phyloP scores from a whole-genome alignment of 305 asterid species.

The Solanum hybrid region DNA sequence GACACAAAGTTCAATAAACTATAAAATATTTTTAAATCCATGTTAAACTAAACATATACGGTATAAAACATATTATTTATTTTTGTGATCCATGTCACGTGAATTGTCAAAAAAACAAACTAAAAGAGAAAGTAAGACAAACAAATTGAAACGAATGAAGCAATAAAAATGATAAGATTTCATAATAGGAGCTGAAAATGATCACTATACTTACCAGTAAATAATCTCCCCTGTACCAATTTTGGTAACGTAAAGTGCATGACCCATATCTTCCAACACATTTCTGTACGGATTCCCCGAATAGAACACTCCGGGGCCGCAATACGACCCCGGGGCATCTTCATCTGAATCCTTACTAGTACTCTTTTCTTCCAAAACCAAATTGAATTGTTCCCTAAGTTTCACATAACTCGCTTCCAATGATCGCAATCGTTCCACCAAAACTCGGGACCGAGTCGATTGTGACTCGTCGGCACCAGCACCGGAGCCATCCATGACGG shows the following conservation, averaged over 20 bases:
- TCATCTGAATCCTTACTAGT: background rate
- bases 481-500: constrained; percentile 30
- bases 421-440: constrained; percentile 27
- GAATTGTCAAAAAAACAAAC: background rate
- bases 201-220: constrained; percentile 29
- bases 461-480: background rate
- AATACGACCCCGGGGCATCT: constrained; percentile 17
- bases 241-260: constrained; percentile 43
- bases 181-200: background rate
- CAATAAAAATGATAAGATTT: no score
- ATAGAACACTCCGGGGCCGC: constrained; percentile 30
- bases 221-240: constrained; percentile 36
- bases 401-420: constrained; percentile 43
- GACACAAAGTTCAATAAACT: background rate
- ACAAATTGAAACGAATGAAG: background rate
- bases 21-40: background rate
- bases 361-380: constrained; percentile 21
- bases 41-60: background rate
- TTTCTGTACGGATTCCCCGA: constrained; percentile 31
- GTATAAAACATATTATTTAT: background rate
- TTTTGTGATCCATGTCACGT: background rate
- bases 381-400: constrained; percentile 34
- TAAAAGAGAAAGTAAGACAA: no score
- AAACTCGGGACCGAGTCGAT: background rate
- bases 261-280: constrained; percentile 49